phyloP scores from a whole-genome alignment of 768 basidiomycete genomes.

The Serendipita sp. region DNA sequence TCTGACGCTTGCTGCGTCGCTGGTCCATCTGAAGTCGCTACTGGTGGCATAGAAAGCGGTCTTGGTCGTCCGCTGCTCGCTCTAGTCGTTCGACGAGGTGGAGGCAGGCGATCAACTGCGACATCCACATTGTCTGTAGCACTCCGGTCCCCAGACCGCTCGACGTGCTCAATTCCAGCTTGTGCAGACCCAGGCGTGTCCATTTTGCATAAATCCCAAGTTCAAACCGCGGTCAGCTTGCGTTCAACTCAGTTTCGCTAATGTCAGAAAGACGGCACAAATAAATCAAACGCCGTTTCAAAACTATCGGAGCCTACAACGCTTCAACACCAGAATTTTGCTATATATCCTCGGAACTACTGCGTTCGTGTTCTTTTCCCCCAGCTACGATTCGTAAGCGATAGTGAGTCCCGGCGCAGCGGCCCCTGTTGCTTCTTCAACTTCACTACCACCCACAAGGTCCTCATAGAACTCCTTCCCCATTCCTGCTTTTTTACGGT shows the following conservation, averaged over 20 bases:
- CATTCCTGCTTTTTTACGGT: constrained; percentile 57
- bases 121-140: background rate
- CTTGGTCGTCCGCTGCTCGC: background rate
- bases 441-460: constrained; percentile 35
- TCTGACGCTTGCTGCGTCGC: background rate
- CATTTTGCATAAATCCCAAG: too few species aligned
- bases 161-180: background rate
- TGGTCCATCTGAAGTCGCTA: background rate
- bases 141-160: background rate
- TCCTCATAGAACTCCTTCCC: constrained; percentile 55
- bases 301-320: too few species aligned
- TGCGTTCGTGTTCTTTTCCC: too few species aligned
- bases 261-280: too few species aligned
- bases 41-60: constrained; percentile 1
- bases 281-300: too few species aligned
- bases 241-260: too few species aligned
- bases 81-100: background rate
- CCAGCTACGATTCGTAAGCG: too few species aligned
- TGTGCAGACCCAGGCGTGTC: background rate
- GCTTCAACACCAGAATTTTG: too few species aligned
- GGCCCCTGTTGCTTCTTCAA: background rate
- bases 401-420: background rate
- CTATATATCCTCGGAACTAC: too few species aligned
- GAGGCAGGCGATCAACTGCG: background rate
- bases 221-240: too few species aligned